Evolutionary conservation across 441 rosid genomes (phyloP), one percentile per base, ranked within the genome.

Genomic region (Pelargonium myrrhifolium): DNA sequence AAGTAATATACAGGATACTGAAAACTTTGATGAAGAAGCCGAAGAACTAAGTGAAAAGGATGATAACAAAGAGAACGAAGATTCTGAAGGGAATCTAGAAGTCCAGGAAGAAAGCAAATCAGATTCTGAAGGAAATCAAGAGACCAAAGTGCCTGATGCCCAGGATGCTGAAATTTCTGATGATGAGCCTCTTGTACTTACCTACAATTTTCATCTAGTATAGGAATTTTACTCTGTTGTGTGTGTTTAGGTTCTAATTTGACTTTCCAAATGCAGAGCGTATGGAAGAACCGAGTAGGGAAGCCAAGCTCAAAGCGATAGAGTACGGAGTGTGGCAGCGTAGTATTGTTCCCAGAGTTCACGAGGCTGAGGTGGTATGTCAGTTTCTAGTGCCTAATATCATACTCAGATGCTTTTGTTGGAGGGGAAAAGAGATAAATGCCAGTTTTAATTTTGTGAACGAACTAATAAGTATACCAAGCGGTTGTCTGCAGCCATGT

Each of bases 161-260:
- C n/a, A 45, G 3, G 81, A 78, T 73, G 78, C 81, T 22, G 94
- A 89, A 72, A 65, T 81, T 64, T 85, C 96, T 3, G 99, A 95
- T 49, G 89, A 92, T 67, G 99, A 95, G 83, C 91, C 98, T 68
- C 96, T 95, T 73, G 99, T 94, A 91, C 75, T 18, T 75, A 64
- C 71, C 67, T 66, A 60, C 40, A 35, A 73, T 35, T 72, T 72
- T 24, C 69, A 28, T 67, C 62, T 62, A 58, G 65, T 65, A 68
- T 62, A 12, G 51, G 53, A 28, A 62, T 1, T 28, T 31, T 31
- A 31, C 5, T 5, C 37, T 31, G 37, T 7, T 31, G 37, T 3
- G 60, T 55, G 20, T 55, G n/a, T 9, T 55, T 20, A 64, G 39
- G 6, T 28, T 64, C 22, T 65, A 40, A 68, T 68, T 78, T 64